phyloP scores from a whole-genome alignment of 495 filamentous ascomycete genomes.

The Opeltia flavorubescens region DNA sequence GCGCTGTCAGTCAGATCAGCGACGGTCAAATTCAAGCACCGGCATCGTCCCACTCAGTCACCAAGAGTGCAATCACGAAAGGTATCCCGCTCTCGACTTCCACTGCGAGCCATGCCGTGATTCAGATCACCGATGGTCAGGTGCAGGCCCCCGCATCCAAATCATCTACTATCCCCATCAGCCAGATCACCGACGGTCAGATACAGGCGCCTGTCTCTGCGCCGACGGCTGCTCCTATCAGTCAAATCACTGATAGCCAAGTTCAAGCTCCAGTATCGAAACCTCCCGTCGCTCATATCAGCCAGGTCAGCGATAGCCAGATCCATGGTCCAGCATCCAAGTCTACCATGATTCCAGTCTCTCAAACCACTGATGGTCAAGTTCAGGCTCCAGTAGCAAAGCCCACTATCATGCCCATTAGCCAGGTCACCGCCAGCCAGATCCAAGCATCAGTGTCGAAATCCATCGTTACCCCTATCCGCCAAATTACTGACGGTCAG shows the following conservation, averaged over 20 bases:
- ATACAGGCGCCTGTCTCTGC: conserved; percentile 10
- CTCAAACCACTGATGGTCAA: conserved; percentile 38
- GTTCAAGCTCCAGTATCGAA: not conserved
- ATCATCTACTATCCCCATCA: not conserved
- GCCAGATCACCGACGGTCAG: conserved; percentile 15
- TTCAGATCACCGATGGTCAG: conserved; percentile 39
- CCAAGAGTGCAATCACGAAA: conserved; percentile 1
- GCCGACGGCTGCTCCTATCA: not conserved
- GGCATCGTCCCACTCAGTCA: conserved; percentile 17
- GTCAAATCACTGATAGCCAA: conserved; percentile 2
- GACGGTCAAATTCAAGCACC: conserved; percentile 18
- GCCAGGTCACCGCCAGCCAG: conserved; percentile 16
- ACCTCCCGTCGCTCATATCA: conserved; percentile 1
- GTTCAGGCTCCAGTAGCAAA: conserved; percentile 28
- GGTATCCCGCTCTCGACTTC: conserved; percentile 11
- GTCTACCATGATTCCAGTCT: conserved; percentile 14
- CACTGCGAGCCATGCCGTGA: conserved; percentile 34
- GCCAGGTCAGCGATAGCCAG: not conserved
- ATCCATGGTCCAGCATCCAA: not conserved
- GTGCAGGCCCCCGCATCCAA: conserved; percentile 20
- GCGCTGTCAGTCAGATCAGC: conserved; percentile 5
- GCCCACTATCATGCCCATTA: conserved; percentile 5
- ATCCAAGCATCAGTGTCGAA: conserved; percentile 3
- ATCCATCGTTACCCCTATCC: not conserved
- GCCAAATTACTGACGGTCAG: conserved; percentile 18